These are phyloP conservation scores for Serendipita sp. DNA, from an alignment of 768 basidiomycete genomes.

Conservation along the genomic window DNA sequence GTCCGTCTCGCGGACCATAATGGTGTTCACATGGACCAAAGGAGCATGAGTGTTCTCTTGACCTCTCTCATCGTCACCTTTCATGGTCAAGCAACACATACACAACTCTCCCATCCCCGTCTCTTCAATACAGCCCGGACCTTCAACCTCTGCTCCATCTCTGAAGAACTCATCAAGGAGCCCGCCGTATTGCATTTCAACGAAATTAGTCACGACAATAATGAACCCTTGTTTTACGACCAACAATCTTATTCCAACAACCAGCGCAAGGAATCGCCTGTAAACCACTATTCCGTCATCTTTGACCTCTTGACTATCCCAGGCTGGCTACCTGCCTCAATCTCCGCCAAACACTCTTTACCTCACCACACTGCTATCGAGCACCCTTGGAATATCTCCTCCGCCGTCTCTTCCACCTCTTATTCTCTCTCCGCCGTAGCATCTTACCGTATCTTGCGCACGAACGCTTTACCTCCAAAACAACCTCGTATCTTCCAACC, in stretches of 20 bases:
- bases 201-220: constrained; percentile 22
- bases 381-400: background rate
- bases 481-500: background rate
- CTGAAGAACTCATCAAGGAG: constrained; percentile 38
- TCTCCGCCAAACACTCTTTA: background rate
- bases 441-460: background rate
- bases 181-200: constrained; percentile 29
- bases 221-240: too few relatives aligned
- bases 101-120: constrained; percentile 21
- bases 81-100: constrained; percentile 73
- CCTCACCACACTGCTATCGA: background rate
- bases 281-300: constrained; percentile 50
- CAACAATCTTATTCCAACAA: constrained; percentile 24
- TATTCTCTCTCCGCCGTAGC: background rate
- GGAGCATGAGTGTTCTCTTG: constrained; percentile 24
- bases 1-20: background rate
- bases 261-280: constrained; percentile 13
- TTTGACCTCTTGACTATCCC: constrained; percentile 46
- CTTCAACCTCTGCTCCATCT: constrained; percentile 48
- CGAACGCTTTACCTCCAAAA: background rate
- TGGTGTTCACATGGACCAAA: background rate
- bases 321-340: constrained; percentile 62
- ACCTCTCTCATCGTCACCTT: constrained; percentile 61
- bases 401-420: background rate
- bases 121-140: constrained; percentile 49